Evolutionary conservation across 1,284 basidiomycete genomes (phyloP).

Genomic region (Rhodotorula glutinis): DNA sequence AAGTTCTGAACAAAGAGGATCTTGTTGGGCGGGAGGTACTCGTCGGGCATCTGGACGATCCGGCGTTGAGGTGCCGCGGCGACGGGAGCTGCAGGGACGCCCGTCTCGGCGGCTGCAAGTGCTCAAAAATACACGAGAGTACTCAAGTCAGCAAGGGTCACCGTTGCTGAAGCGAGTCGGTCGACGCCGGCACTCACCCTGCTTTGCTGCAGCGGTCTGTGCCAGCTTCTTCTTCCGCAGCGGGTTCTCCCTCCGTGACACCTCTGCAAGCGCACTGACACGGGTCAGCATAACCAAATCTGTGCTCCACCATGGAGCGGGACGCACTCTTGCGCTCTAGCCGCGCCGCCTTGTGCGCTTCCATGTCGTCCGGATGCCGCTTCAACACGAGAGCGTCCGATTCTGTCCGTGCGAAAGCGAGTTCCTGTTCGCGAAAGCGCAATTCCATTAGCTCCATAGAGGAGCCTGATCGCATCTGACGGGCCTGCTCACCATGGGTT

Average conservation of each 20-base stretch:
- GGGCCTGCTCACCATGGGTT: conserved; percentile 71
- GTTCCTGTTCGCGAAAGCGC: conserved; percentile 63
- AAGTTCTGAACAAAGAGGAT: conserved; percentile 97
- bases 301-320: background rate
- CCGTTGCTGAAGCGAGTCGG: background rate
- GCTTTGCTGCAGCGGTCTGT: conserved; percentile 65
- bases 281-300: too few species aligned
- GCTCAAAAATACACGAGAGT: background rate
- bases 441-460: background rate
- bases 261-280: conserved; percentile 54
- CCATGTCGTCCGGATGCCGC: conserved; percentile 62
- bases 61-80: conserved; percentile 29
- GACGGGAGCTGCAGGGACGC: conserved; percentile 47
- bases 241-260: conserved; percentile 78
- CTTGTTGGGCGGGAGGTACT: conserved; percentile 98
- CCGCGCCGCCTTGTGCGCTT: conserved; percentile 70
- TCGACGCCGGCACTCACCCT: conserved; percentile 23
- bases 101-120: conserved; percentile 61
- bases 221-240: conserved; percentile 75
- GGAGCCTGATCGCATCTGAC: background rate
- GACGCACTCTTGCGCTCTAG: conserved; percentile 74
- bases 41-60: conserved; percentile 93
- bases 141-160: conserved; percentile 2
- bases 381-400: conserved; percentile 84
- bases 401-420: conserved; percentile 81